phyloP scores from a whole-genome alignment of 1,284 basidiomycete genomes.

The Tilletia horrida region DNA sequence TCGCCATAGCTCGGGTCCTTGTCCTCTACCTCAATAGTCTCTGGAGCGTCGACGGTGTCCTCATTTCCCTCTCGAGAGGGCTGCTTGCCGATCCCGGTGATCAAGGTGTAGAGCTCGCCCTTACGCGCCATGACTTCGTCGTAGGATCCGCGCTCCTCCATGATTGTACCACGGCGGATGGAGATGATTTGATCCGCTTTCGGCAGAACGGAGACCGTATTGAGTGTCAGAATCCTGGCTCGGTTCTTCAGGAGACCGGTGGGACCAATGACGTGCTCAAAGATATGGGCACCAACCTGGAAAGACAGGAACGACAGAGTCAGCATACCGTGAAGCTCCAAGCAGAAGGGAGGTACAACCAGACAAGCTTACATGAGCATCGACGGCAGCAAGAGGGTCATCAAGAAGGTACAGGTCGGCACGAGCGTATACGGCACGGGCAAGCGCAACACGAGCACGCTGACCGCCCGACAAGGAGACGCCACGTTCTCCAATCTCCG shows the following conservation, averaged over 20 bases:
- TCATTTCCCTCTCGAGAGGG: constrained; percentile 36
- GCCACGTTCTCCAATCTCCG: constrained; percentile 77
- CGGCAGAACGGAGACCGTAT: constrained; percentile 78
- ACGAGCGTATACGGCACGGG: constrained; percentile 49
- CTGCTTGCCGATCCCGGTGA: constrained; percentile 62
- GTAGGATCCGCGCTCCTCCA: constrained; percentile 71
- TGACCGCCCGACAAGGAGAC: constrained; percentile 62
- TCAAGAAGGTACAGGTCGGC: constrained; percentile 67
- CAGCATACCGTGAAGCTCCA: not conserved
- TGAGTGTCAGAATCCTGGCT: constrained; percentile 83
- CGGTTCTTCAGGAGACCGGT: constrained; percentile 75
- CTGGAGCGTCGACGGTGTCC: constrained; percentile 28
- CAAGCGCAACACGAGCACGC: constrained; percentile 72
- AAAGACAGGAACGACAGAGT: constrained; percentile 28
- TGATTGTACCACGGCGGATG: constrained; percentile 76
- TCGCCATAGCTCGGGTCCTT: not conserved
- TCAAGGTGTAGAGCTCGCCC: constrained; percentile 74
- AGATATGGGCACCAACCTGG: constrained; percentile 53
- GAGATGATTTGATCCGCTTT: constrained; percentile 77
- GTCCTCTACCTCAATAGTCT: constrained; percentile 12
- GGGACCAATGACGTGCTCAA: constrained; percentile 85
- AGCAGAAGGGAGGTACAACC: not conserved
- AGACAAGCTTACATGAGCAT: constrained; percentile 67
- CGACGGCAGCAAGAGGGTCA: constrained; percentile 59
- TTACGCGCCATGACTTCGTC: constrained; percentile 62